These are phyloP conservation scores for Pestalotiopsis fici DNA, from an alignment of 2,329 filamentous ascomycete species.

Conservation along the genomic window DNA sequence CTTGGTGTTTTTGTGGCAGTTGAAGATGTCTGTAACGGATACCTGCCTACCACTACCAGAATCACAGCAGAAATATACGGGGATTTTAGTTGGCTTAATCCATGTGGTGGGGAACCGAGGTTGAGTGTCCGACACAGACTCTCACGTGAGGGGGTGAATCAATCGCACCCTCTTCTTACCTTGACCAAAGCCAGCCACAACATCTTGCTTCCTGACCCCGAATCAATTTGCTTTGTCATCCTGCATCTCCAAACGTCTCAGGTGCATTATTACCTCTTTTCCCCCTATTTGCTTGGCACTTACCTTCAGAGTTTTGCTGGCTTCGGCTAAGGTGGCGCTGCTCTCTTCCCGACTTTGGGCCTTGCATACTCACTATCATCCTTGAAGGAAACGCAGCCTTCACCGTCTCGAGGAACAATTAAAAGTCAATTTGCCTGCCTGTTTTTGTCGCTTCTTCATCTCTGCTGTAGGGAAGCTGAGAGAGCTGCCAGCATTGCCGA, in stretches of 20 bases:
- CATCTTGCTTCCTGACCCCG: background rate
- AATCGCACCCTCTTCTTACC: background rate
- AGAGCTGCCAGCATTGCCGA: background rate
- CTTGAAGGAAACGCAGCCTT: background rate
- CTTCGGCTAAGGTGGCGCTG: background rate
- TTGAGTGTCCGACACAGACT: background rate
- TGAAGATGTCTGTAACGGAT: conserved; percentile 2
- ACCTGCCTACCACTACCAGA: too few species aligned
- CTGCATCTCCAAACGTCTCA: background rate
- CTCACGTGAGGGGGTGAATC: background rate
- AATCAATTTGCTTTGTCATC: background rate
- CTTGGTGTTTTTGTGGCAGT: background rate
- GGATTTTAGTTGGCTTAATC: background rate
- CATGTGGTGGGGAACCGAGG: background rate
- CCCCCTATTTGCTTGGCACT: background rate
- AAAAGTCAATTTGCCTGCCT: background rate
- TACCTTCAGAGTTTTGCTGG: background rate
- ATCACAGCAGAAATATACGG: too few species aligned
- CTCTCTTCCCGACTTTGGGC: background rate
- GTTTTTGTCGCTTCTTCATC: background rate
- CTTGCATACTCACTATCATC: background rate
- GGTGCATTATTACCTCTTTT: background rate
- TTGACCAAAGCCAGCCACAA: background rate
- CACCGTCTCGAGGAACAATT: background rate
- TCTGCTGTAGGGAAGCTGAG: background rate